Conservation (phyloP, 78 protist species). For the Guillardia theta region DNA sequence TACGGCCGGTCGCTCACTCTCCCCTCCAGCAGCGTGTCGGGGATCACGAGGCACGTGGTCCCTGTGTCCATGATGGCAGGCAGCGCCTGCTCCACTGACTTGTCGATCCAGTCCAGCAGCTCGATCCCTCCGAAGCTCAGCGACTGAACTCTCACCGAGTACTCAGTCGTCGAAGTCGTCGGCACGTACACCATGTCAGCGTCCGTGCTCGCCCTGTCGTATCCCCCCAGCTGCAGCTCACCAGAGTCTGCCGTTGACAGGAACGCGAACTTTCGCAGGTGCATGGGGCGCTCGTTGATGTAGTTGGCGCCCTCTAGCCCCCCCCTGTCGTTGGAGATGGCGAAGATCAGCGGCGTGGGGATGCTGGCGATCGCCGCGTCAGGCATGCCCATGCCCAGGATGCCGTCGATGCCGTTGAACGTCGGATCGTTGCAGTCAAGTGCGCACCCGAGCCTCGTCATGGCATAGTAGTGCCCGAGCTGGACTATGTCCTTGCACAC, state of each 20-base stretch:
- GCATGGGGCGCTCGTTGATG: not conserved
- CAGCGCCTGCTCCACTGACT: not conserved
- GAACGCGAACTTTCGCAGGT: not conserved
- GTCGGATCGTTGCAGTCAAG: not conserved
- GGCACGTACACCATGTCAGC: slow-evolving; percentile 26
- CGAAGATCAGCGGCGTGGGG: slow-evolving; percentile 26
- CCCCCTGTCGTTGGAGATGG: not conserved
- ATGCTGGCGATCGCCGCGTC: not conserved
- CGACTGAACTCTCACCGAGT: not conserved
- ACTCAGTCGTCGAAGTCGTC: not conserved
- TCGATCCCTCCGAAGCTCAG: slow-evolving; percentile 28
- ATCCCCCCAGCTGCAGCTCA: slow-evolving; percentile 31
- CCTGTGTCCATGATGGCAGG: slow-evolving; percentile 34
- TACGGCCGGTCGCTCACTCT: not conserved
- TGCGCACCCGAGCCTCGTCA: not conserved
- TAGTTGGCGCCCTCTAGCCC: not conserved
- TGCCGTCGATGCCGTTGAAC: slow-evolving; percentile 27
- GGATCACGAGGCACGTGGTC: slow-evolving; percentile 19
- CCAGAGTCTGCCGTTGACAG: not conserved
- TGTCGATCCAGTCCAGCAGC: not conserved
- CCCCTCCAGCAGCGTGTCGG: not conserved
- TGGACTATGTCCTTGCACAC: slow-evolving; percentile 13
- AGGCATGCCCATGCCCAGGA: not conserved
- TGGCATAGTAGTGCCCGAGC: slow-evolving; percentile 11
- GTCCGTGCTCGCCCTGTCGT: not conserved